Evolutionary conservation across 148 eudicot species (phyloP).

Genomic region (Chenopodium formosanum): DNA sequence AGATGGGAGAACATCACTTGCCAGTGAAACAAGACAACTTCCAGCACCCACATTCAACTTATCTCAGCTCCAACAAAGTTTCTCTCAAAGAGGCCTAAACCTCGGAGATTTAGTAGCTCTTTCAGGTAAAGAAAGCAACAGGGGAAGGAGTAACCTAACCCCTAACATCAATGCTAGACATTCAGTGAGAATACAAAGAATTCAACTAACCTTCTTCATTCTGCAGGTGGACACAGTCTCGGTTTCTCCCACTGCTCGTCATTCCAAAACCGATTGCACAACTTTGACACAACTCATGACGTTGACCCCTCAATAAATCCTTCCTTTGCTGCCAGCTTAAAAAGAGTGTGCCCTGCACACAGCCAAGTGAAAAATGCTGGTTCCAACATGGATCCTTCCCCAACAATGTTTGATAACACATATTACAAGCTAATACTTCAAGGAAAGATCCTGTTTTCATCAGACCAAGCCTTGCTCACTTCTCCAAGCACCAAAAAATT

Average conservation of each 20-base stretch:
- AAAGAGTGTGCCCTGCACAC: constrained; percentile 37
- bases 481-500: constrained; percentile 40
- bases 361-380: constrained; percentile 50
- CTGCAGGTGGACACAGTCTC: constrained; percentile 80
- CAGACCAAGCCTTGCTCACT: constrained; percentile 57
- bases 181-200: neutral
- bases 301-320: constrained; percentile 61
- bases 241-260: constrained; percentile 94
- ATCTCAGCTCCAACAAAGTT: constrained; percentile 82
- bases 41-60: constrained; percentile 84
- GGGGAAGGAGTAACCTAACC: neutral
- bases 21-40: constrained; percentile 64
- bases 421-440: constrained; percentile 68
- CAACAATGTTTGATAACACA: constrained; percentile 56
- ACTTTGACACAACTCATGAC: constrained; percentile 51
- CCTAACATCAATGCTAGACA: neutral
- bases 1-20: constrained; percentile 84
- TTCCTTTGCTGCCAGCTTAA: constrained; percentile 50
- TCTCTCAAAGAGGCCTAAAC: constrained; percentile 72
- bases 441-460: constrained; percentile 54
- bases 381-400: constrained; percentile 52
- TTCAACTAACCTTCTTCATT: neutral
- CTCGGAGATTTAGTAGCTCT: constrained; percentile 77
- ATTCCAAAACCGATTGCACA: constrained; percentile 61
- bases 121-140: constrained; percentile 50